Evolutionary conservation across 2,329 filamentous ascomycete genomes (phyloP).

Genomic region (Monilinia vaccinii-corymbosi): DNA sequence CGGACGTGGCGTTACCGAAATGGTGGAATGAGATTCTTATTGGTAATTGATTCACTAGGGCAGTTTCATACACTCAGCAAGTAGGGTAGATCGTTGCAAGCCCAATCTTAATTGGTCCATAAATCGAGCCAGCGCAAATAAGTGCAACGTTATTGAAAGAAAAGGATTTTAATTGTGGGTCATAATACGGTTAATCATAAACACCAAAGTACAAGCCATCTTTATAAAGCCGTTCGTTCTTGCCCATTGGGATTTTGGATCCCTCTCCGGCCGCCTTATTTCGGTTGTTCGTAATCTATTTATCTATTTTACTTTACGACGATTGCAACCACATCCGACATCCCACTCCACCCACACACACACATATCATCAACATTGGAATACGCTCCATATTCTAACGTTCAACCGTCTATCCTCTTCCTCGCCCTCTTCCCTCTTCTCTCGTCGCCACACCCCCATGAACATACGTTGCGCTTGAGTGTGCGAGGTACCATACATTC

Average conservation of each 20-base stretch:
- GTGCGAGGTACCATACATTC: conserved; percentile 7
- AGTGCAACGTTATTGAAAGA: background rate
- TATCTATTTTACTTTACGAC: background rate
- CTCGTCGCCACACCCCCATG: background rate
- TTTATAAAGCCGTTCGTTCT: conserved; percentile 4
- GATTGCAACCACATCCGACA: background rate
- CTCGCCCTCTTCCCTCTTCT: background rate
- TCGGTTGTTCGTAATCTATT: conserved; percentile 9
- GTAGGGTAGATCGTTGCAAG: conserved; percentile 6
- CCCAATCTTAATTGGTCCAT: background rate
- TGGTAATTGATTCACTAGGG: background rate
- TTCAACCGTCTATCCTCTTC: background rate
- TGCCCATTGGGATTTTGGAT: background rate
- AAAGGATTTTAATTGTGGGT: conserved; percentile 8
- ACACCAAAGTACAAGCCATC: background rate
- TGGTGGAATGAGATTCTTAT: background rate
- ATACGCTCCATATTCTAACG: background rate
- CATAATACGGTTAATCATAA: background rate
- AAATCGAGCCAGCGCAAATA: background rate
- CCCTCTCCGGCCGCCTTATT: background rate
- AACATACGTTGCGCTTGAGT: background rate
- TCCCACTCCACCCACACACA: background rate
- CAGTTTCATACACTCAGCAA: background rate
- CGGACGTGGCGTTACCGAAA: background rate
- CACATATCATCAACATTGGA: background rate